Conservation (phyloP, 805 yeast genomes). For the Saccharomycopsis sp. region DNA sequence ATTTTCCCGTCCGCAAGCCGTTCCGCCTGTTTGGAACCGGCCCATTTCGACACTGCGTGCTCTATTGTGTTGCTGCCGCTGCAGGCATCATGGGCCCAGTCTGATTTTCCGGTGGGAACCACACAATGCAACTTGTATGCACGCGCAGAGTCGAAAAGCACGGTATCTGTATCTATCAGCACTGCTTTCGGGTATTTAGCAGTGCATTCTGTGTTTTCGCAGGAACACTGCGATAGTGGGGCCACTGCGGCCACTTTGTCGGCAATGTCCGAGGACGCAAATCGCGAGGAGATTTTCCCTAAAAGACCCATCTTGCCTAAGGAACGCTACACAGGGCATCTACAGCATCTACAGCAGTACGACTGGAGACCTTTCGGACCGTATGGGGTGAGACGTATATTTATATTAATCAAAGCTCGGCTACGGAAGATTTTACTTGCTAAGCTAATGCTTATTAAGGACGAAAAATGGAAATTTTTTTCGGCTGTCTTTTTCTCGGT, state of each 20-base stretch:
- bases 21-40: conserved; percentile 26
- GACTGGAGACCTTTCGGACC: not conserved
- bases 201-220: conserved; percentile 50
- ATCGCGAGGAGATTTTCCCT: not conserved
- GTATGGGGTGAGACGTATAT: not conserved
- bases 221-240: conserved; percentile 43
- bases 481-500: too few relatives aligned
- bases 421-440: too few relatives aligned
- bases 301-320: conserved; percentile 1
- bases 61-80: conserved; percentile 42
- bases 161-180: conserved; percentile 35
- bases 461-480: not conserved
- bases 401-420: too few relatives aligned
- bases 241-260: conserved; percentile 32
- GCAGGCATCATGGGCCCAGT: conserved; percentile 78
- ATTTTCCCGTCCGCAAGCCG: conserved; percentile 29
- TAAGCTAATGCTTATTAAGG: not conserved
- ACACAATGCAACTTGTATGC: conserved; percentile 67
- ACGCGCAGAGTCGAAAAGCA: conserved; percentile 65
- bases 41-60: conserved; percentile 37
- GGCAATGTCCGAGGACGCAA: conserved; percentile 13
- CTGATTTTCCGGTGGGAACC: conserved; percentile 75
- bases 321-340: not conserved
- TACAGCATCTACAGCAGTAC: not conserved
- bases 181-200: conserved; percentile 46